Conservation (phyloP, 768 basidiomycete species). For the Pleurotus cornucopiae region DNA sequence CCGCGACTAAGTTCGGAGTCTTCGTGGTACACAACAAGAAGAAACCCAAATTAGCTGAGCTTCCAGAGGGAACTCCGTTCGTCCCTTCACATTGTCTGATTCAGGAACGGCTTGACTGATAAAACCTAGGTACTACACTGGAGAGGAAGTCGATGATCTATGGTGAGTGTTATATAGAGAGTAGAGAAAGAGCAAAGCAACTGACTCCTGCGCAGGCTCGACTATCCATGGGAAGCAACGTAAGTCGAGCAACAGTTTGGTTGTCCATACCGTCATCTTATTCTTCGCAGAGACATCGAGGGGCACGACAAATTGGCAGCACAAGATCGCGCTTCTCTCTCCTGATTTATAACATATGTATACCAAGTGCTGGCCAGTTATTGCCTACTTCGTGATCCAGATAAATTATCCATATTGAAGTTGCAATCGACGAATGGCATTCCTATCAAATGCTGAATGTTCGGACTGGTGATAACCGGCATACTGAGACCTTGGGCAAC, state of each 20-base stretch:
- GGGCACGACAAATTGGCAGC: slow-evolving; percentile 66
- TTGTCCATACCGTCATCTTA: background rate
- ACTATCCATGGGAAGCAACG: slow-evolving; percentile 83
- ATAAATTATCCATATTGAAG: too few relatives aligned
- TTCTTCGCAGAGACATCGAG: slow-evolving; percentile 58
- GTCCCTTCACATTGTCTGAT: background rate
- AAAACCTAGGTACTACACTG: slow-evolving; percentile 65
- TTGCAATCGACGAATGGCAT: too few relatives aligned
- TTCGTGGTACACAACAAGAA: slow-evolving; percentile 96
- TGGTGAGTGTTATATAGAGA: slow-evolving; percentile 45
- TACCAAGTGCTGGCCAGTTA: too few relatives aligned
- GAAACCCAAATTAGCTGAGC: slow-evolving; percentile 75
- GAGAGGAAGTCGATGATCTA: slow-evolving; percentile 67
- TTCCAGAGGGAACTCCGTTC: slow-evolving; percentile 65
- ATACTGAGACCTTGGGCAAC: too few relatives aligned
- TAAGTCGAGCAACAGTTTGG: slow-evolving; percentile 28
- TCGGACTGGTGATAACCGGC: too few relatives aligned
- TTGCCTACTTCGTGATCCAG: too few relatives aligned
- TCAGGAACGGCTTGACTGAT: background rate
- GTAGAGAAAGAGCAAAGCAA: too few relatives aligned
- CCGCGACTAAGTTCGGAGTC: slow-evolving; percentile 76
- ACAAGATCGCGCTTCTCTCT: slow-evolving; percentile 26
- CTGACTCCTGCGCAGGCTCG: slow-evolving; percentile 45
- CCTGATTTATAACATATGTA: too few relatives aligned
- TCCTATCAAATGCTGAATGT: too few relatives aligned